These are phyloP conservation scores for Leucocoprinus leucothites DNA, from an alignment of 768 basidiomycete species.

Conservation along the genomic window DNA sequence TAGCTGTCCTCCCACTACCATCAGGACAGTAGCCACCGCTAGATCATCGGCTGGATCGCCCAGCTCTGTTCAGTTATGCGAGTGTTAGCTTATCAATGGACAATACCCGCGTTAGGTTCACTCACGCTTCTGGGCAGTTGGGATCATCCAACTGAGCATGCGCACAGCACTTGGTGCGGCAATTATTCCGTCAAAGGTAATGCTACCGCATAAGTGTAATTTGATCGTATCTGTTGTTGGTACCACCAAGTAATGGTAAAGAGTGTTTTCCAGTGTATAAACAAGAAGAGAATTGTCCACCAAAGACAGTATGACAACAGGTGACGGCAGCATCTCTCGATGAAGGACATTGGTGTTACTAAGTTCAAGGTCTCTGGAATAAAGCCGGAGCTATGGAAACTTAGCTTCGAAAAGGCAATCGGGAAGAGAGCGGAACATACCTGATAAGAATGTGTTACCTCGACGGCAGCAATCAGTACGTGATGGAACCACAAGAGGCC, in stretches of 20 bases:
- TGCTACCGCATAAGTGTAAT: conserved; percentile 90
- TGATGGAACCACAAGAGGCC: conserved; percentile 97
- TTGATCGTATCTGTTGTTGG: conserved; percentile 81
- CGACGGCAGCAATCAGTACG: conserved; percentile 88
- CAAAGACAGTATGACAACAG: conserved; percentile 84
- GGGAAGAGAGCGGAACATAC: conserved; percentile 32
- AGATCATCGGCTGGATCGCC: conserved; percentile 94
- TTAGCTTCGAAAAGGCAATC: conserved; percentile 2
- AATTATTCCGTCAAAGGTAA: conserved; percentile 90
- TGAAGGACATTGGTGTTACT: conserved; percentile 81
- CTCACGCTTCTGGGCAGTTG: conserved; percentile 87
- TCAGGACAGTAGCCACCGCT: conserved; percentile 89
- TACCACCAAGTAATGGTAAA: conserved; percentile 89
- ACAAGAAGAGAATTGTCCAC: conserved; percentile 95
- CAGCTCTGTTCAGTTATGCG: conserved; percentile 51
- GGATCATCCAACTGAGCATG: conserved; percentile 97
- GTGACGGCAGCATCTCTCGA: conserved; percentile 69
- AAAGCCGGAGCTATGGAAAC: conserved; percentile 73
- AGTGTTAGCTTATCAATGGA: neutral
- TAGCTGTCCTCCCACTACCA: conserved; percentile 91
- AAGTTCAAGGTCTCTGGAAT: conserved; percentile 89
- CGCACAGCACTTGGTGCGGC: conserved; percentile 79
- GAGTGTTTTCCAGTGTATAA: conserved; percentile 91
- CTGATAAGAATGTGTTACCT: conserved; percentile 76
- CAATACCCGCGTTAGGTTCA: conserved; percentile 4